These are phyloP conservation scores for Colletotrichum musicola DNA, from an alignment of 2,329 filamentous ascomycete species.

Conservation along the genomic window DNA sequence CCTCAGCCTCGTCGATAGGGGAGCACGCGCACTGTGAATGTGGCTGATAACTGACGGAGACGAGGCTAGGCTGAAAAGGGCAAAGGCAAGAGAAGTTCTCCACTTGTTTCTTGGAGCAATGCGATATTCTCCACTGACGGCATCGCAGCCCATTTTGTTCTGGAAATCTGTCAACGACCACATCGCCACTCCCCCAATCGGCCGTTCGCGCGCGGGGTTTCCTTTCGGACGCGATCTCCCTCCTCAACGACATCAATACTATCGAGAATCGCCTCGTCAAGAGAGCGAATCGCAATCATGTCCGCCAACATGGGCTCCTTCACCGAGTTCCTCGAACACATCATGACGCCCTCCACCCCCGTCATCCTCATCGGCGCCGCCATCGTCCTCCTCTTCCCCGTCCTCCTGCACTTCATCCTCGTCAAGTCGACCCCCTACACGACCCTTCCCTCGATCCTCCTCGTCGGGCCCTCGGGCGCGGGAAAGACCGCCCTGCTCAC, in stretches of 20 bases:
- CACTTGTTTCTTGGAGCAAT: neutral
- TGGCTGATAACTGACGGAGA: constrained; percentile 23
- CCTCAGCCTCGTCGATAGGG: constrained; percentile 24
- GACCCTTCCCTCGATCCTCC: constrained; percentile 80
- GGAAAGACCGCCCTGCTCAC: constrained; percentile 94
- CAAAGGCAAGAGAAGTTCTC: neutral
- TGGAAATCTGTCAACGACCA: constrained; percentile 39
- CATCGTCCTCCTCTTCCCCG: constrained; percentile 78
- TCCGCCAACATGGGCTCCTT: constrained; percentile 53
- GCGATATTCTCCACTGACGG: constrained; percentile 19
- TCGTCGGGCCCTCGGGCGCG: constrained; percentile 82
- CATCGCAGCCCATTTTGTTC: constrained; percentile 24
- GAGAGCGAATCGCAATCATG: constrained; percentile 9
- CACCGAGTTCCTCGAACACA: constrained; percentile 59
- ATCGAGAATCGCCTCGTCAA: neutral
- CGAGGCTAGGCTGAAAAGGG: neutral
- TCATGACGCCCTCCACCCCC: constrained; percentile 70
- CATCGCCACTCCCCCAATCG: constrained; percentile 21
- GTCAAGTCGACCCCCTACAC: constrained; percentile 76
- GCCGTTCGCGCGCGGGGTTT: constrained; percentile 30
- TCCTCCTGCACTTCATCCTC: constrained; percentile 82
- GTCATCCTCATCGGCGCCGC: constrained; percentile 77
- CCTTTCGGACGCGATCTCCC: neutral
- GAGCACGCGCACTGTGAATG: neutral
- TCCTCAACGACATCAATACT: neutral